These are phyloP conservation scores for Candida vaughaniae DNA, from an alignment of 805 yeast genomes.

Conservation along the genomic window DNA sequence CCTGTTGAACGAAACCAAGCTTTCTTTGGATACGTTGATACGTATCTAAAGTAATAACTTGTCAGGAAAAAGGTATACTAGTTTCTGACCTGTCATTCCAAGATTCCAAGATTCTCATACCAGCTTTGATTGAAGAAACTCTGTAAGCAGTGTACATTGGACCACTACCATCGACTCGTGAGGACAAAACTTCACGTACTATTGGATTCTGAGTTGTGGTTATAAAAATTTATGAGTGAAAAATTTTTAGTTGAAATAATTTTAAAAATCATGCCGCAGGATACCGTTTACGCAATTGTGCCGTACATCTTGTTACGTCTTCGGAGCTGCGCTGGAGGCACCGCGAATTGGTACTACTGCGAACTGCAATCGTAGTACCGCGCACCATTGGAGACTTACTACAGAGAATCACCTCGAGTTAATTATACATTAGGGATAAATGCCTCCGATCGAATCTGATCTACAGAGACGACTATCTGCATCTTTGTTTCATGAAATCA, in stretches of 20 bases:
- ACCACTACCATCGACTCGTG: too few species aligned
- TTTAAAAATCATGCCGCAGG: too few species aligned
- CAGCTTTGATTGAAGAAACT: conserved; percentile 11
- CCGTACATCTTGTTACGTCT: too few species aligned
- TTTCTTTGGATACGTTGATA: too few species aligned
- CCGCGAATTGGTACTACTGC: too few species aligned
- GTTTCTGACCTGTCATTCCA: conserved; percentile 12
- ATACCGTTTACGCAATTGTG: too few species aligned
- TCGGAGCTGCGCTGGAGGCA: too few species aligned
- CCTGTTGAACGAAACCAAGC: too few species aligned
- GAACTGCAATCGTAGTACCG: too few species aligned
- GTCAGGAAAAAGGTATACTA: not conserved
- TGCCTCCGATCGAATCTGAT: too few species aligned
- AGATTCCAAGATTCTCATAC: conserved; percentile 19
- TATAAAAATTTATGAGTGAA: not conserved
- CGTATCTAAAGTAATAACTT: not conserved
- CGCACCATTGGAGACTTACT: too few species aligned
- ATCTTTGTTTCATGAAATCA: conserved; percentile 25
- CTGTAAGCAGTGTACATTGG: not conserved
- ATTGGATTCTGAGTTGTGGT: not conserved
- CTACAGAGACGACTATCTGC: conserved; percentile 17
- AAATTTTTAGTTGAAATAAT: not conserved
- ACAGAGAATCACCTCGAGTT: not conserved
- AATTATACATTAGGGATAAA: too few species aligned
- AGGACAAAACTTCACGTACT: conserved; percentile 1